Evolutionary conservation across 345 rosid species (phyloP).

Genomic region (Sonneratia caseolaris): DNA sequence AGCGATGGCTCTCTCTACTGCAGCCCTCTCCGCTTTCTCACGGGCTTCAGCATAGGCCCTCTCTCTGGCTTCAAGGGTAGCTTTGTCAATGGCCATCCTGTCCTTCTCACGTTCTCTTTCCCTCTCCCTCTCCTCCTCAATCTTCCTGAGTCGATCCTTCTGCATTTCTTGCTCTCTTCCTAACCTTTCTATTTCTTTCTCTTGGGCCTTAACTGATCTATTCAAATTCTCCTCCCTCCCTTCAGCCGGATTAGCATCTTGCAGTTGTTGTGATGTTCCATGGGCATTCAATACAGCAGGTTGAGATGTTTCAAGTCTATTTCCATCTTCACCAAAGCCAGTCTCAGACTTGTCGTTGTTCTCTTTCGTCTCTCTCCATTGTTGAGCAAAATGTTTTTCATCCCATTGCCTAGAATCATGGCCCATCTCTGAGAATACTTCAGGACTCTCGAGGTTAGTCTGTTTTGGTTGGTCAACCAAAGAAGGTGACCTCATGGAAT

Average conservation of each 20-base stretch:
- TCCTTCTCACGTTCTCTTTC: conserved; percentile 93
- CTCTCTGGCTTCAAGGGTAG: conserved; percentile 46
- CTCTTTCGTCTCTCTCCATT: conserved; percentile 22
- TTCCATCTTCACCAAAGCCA: conserved; percentile 24
- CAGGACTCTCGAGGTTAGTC: conserved; percentile 22
- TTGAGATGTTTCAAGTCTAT: conserved; percentile 17
- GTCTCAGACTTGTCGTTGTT: conserved; percentile 16
- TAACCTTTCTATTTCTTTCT: conserved; percentile 44
- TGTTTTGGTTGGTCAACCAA: conserved; percentile 10
- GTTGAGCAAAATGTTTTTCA: conserved; percentile 19
- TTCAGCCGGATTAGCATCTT: conserved; percentile 20
- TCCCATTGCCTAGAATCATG: conserved; percentile 22
- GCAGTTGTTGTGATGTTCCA: conserved; percentile 21
- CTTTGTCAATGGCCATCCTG: conserved; percentile 75
- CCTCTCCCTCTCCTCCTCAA: conserved; percentile 84
- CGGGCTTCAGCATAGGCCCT: conserved; percentile 37
- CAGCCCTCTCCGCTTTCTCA: conserved; percentile 47
- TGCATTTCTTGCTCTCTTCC: conserved; percentile 57
- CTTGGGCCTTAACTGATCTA: conserved; percentile 25
- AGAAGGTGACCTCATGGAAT: conserved; percentile 7
- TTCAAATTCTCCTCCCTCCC: conserved; percentile 27
- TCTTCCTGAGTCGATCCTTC: conserved; percentile 51
- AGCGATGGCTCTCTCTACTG: conserved; percentile 48
- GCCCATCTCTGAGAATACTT: conserved; percentile 13
- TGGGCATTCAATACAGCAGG: conserved; percentile 17